Evolutionary conservation across 1,284 basidiomycete species (phyloP).

Genomic region (Moniliophthora roreri): DNA sequence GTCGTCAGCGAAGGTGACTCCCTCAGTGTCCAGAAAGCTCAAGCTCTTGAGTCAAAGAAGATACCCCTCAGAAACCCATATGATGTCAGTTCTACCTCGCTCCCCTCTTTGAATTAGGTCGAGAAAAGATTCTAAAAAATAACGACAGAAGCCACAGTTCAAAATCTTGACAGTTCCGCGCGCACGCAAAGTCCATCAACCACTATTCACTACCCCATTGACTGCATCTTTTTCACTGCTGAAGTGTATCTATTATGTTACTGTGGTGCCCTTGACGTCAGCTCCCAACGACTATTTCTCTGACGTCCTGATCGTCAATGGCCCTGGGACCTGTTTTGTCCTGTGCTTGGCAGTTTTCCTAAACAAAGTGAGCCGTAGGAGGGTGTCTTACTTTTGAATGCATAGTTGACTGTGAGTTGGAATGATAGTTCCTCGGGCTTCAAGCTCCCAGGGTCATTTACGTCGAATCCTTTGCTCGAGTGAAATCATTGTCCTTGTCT

Average conservation of each 20-base stretch:
- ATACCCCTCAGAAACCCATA: slow-evolving; percentile 6
- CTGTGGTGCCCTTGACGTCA: slow-evolving; percentile 46
- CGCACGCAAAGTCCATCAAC: slow-evolving; percentile 83
- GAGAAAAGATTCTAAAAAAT: slow-evolving; percentile 5
- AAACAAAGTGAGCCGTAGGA: slow-evolving; percentile 61
- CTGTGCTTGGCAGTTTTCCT: slow-evolving; percentile 75
- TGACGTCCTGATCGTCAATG: slow-evolving; percentile 88
- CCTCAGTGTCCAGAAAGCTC: slow-evolving; percentile 75
- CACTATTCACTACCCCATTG: slow-evolving; percentile 64
- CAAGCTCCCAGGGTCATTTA: slow-evolving; percentile 80
- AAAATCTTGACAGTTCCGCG: slow-evolving; percentile 74
- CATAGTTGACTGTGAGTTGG: slow-evolving; percentile 3
- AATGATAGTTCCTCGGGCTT: slow-evolving; percentile 70
- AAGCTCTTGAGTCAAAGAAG: slow-evolving; percentile 55
- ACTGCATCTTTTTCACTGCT: slow-evolving; percentile 65
- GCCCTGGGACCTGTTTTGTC: slow-evolving; percentile 91
- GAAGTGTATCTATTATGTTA: slow-evolving; percentile 55
- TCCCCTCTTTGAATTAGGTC: not conserved
- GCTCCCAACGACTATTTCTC: slow-evolving; percentile 41
- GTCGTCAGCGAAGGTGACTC: slow-evolving; percentile 82
- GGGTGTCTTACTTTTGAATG: slow-evolving; percentile 14
- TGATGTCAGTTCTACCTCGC: slow-evolving; percentile 4
- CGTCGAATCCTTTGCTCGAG: slow-evolving; percentile 94
- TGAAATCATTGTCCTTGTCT: slow-evolving; percentile 80
- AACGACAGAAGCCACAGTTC: slow-evolving; percentile 36